Conservation (phyloP, 345 rosid genomes). For the Adansonia digitata region DNA sequence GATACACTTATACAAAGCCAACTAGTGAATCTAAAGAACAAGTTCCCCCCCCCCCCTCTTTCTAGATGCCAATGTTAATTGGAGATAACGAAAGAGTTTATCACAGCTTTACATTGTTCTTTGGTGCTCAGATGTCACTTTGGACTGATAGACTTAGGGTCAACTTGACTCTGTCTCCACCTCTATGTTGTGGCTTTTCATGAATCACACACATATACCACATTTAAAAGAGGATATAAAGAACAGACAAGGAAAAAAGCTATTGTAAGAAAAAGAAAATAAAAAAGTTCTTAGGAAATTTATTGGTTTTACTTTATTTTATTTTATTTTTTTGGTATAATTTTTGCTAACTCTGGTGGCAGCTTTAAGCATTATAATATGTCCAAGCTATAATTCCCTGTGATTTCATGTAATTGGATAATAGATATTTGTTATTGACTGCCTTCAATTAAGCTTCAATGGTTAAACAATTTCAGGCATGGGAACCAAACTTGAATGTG, state of each 20-base stretch:
- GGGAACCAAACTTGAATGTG: constrained; percentile 61
- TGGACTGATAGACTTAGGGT: constrained; percentile 7
- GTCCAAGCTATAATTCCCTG: background rate
- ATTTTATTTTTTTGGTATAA: no score
- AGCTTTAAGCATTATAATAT: background rate
- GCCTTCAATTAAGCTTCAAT: no score
- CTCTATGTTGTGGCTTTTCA: constrained; percentile 17
- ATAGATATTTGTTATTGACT: background rate
- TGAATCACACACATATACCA: constrained; percentile 26
- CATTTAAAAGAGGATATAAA: constrained; percentile 1
- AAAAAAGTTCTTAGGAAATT: background rate
- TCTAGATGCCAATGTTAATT: no score
- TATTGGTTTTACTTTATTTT: no score
- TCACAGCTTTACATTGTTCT: no score
- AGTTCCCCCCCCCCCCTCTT: background rate
- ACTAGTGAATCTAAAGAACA: background rate
- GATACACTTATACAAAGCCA: background rate
- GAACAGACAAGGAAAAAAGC: background rate
- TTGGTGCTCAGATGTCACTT: constrained; percentile 13
- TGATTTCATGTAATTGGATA: background rate
- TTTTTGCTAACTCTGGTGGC: background rate
- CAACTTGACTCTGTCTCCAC: constrained; percentile 32
- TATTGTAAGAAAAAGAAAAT: background rate
- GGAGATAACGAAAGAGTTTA: no score
- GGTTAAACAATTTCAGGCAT: constrained; percentile 51